A percentile compares a stretch with the other conserved stretches of the same genome.
Evolutionary conservation across 2,329 filamentous ascomycete species (phyloP).

Genomic region (Rutstroemia sp.): DNA sequence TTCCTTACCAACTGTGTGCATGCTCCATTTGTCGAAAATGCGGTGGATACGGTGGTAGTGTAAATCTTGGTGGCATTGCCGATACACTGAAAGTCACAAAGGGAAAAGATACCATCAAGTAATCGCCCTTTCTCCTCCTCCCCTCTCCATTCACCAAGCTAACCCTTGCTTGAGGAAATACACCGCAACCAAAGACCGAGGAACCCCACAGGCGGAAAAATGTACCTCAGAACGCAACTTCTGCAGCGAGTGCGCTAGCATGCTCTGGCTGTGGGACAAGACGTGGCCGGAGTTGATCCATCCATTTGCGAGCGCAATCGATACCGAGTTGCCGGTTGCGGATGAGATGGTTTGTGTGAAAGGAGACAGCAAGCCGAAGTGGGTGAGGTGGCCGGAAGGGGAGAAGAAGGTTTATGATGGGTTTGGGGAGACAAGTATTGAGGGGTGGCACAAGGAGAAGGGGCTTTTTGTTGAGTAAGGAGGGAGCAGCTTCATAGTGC

Average conservation of each 20-base stretch:
- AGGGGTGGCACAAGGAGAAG: slow-evolving; percentile 40
- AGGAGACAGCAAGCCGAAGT: slow-evolving; percentile 36
- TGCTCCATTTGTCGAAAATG: slow-evolving; percentile 43
- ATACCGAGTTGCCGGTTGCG: slow-evolving; percentile 37
- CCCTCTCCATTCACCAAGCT: not conserved
- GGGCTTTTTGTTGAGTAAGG: slow-evolving; percentile 19
- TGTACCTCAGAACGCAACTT: slow-evolving; percentile 40
- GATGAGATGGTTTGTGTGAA: slow-evolving; percentile 41
- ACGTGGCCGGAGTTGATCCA: slow-evolving; percentile 42
- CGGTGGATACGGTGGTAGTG: slow-evolving; percentile 36
- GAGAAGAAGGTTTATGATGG: slow-evolving; percentile 35
- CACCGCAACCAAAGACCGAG: slow-evolving; percentile 36
- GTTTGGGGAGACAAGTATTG: slow-evolving; percentile 35
- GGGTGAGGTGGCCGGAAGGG: slow-evolving; percentile 41
- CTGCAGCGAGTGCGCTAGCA: slow-evolving; percentile 38
- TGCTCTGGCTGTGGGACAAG: slow-evolving; percentile 41
- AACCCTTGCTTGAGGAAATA: slow-evolving; percentile 34
- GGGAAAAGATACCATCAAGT: slow-evolving; percentile 39
- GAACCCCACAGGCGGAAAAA: slow-evolving; percentile 31
- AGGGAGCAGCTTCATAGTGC: too few relatives aligned
- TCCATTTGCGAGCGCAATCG: slow-evolving; percentile 42
- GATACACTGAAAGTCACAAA: slow-evolving; percentile 35
- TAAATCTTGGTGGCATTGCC: slow-evolving; percentile 39
- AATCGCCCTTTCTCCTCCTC: slow-evolving; percentile 10
- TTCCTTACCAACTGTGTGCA: slow-evolving; percentile 41